Evolutionary conservation across 1,284 basidiomycete species (phyloP).

Genomic region (Malassezia yamatoensis): DNA sequence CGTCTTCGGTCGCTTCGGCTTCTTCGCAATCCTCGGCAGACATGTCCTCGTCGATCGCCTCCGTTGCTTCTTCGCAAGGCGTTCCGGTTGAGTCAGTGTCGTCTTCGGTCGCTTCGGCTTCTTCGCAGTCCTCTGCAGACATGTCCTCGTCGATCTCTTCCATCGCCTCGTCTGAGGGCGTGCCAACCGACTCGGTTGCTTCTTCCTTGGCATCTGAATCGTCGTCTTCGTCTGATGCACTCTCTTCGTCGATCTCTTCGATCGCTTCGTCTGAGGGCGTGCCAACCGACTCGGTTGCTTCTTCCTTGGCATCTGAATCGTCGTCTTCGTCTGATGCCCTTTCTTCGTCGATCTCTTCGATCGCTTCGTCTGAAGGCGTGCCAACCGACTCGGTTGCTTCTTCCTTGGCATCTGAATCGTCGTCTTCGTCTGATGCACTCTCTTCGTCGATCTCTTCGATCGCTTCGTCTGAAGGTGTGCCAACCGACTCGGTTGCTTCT

Average conservation of each 20-base stretch:
- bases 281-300: neutral
- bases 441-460: neutral
- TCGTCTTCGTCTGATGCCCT: neutral
- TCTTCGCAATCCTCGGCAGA: neutral
- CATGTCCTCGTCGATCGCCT: neutral
- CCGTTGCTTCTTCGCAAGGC: neutral
- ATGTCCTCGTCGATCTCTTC: neutral
- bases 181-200: neutral
- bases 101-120: neutral
- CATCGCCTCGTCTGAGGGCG: neutral
- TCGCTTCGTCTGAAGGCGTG: neutral
- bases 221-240: neutral
- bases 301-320: neutral
- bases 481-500: neutral
- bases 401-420: neutral
- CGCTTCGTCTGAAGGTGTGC: neutral
- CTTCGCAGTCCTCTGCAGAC: neutral
- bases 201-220: neutral
- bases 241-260: neutral
- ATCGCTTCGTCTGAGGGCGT: neutral
- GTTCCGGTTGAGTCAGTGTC: neutral
- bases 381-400: neutral
- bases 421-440: neutral
- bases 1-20: neutral
- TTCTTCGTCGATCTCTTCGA: neutral